A percentile compares a stretch with the other conserved stretches of the same genome.
Evolutionary conservation across 176 grass and related monocot genomes (phyloP).

Genomic region (Microstegium vimineum): DNA sequence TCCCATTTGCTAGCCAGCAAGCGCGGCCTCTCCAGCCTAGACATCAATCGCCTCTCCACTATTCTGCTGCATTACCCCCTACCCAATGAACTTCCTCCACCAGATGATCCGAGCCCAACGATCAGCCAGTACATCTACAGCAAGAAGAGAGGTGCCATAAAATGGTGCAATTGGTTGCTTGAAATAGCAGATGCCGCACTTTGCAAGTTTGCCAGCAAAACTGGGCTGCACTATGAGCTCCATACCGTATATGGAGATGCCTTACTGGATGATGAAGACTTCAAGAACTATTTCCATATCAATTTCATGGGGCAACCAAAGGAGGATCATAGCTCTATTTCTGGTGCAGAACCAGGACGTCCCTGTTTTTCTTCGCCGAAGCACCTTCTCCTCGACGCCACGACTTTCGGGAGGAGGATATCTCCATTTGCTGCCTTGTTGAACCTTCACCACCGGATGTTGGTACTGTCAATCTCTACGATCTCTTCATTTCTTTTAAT

Average conservation of each 20-base stretch:
- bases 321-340: neutral
- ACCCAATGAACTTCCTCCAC: neutral
- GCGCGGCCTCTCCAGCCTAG: neutral
- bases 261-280: neutral
- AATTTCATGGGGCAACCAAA: slow-evolving; percentile 19
- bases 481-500: neutral
- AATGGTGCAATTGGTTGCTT: neutral
- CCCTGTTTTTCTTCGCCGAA: neutral
- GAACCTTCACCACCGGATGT: neutral
- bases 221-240: neutral
- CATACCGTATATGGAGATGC: neutral
- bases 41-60: neutral
- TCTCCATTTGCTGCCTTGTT: neutral
- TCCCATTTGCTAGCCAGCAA: neutral
- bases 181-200: slow-evolving; percentile 3
- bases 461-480: neutral
- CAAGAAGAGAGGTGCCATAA: neutral
- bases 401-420: neutral
- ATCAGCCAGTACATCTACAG: neutral
- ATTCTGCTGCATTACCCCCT: neutral
- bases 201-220: slow-evolving; percentile 1
- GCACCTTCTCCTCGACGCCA: neutral
- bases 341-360: neutral
- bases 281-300: neutral
- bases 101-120: neutral